Evolutionary conservation across 352 stramenopile species (phyloP).

Genomic region (Phytophthora podocarpi): DNA sequence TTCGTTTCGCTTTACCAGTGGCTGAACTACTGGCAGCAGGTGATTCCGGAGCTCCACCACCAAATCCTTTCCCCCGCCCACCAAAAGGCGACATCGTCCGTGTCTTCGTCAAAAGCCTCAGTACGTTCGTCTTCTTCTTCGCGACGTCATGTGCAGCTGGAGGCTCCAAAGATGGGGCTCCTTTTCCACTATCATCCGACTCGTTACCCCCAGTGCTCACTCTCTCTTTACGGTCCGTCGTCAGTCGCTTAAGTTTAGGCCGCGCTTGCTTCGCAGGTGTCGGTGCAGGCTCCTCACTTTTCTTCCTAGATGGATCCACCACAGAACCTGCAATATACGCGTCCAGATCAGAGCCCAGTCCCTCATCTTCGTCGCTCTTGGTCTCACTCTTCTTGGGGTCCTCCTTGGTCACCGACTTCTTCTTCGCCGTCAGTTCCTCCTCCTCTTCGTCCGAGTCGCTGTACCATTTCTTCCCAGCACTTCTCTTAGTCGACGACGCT

Average conservation of each 20-base stretch:
- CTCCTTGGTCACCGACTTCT: conserved; percentile 13
- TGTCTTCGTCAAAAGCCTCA: conserved; percentile 73
- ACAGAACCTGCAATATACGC: conserved; percentile 32
- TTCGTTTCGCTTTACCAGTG: conserved; percentile 3
- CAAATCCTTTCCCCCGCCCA: conserved; percentile 34
- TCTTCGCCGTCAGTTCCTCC: conserved; percentile 9
- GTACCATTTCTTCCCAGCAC: conserved; percentile 51
- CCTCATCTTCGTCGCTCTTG: conserved; percentile 16
- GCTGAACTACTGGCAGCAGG: conserved; percentile 6
- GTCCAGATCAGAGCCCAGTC: conserved; percentile 32
- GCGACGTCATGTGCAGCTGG: conserved; percentile 5
- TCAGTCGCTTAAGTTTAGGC: conserved; percentile 28
- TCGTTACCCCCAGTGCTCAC: neutral
- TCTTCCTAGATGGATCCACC: conserved; percentile 10
- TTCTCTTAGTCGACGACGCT: conserved; percentile 30
- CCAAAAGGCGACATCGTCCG: conserved; percentile 68
- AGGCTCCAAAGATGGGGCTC: conserved; percentile 19
- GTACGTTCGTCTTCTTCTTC: conserved; percentile 58
- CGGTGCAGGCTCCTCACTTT: neutral
- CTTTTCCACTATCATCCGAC: conserved; percentile 10
- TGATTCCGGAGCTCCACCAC: conserved; percentile 1
- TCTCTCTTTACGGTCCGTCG: conserved; percentile 10
- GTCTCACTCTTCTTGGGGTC: conserved; percentile 5
- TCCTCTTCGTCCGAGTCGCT: conserved; percentile 56
- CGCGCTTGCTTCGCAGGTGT: conserved; percentile 12